Base-by-base conservation (phyloP, 140 eudicot genomes). In the Stevia rebaudiana region DNA sequence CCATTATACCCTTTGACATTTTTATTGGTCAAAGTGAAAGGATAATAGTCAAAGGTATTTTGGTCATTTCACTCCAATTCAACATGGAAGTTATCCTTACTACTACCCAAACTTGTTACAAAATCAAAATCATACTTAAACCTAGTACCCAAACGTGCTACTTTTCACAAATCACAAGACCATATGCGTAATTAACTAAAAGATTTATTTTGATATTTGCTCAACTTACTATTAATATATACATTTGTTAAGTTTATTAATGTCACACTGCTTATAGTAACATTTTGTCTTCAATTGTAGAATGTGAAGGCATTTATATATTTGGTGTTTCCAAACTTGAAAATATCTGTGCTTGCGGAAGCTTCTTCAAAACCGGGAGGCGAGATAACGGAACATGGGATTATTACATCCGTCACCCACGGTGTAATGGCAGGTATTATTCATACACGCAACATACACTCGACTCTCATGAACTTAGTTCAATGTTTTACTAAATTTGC, bases 351-450 rank as follows among this genome's bases (percentile, higher is more conserved):
- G 18, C 81, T 79, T 60, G 71, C 84, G 0, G 58, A 83, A 72
- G 95, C 72, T 46, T 77, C 87, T 23, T 47, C 36, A 69, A 30
- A 43, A 21, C 43, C 50, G 1, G 73, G 72, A 59, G 80, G 75
- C 47, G 83, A 82, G 59, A 64, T 86, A 11, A 48, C 21, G 76
- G 87, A 81, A 54, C 80, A 75, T 25, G 97, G 94, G 66, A 78
- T 90, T 64, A 80, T 90, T 71, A 83, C 97, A 44, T 86, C 97
- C 11, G 76, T 83, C 33, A 86, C 97, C 19, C 95, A 76, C 44
- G 97, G 97, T 33, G 85, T 80, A 66, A 83, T 90, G 85, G 62
- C 89, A 82, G 97, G 97, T 86, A 76, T 3, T 9, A n/a, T 43
- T 71, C 39, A 25, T 3, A 0, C 41, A 8, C 8, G 8, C 9